Conservation (phyloP, 2,329 filamentous ascomycete species). For the Polychaeton citri region DNA sequence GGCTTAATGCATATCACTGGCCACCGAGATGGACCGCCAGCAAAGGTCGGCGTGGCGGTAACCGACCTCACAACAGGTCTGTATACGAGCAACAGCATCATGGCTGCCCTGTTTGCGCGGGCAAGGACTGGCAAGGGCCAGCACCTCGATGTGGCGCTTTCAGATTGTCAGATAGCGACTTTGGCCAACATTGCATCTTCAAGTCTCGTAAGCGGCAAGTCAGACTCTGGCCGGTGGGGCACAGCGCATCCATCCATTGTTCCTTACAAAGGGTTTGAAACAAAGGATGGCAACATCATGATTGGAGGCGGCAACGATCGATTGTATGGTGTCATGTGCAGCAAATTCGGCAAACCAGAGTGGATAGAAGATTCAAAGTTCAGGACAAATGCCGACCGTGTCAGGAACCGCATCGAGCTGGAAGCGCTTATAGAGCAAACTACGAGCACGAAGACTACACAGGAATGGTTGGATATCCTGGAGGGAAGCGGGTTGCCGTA, state of each 20-base stretch:
- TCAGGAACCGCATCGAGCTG: conserved; percentile 59
- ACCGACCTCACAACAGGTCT: conserved; percentile 91
- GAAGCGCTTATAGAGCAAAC: conserved; percentile 67
- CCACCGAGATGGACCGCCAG: conserved; percentile 70
- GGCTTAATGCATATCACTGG: conserved; percentile 98
- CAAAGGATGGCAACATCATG: conserved; percentile 48
- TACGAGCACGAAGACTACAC: conserved; percentile 64
- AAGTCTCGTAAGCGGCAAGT: conserved; percentile 73
- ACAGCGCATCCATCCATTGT: conserved; percentile 98
- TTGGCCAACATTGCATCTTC: conserved; percentile 93
- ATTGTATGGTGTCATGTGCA: conserved; percentile 47
- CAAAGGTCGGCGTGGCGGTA: conserved; percentile 94
- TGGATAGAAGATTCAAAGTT: conserved; percentile 46
- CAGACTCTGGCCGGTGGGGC: conserved; percentile 83
- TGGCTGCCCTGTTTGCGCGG: conserved; percentile 77
- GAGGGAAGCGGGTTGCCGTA: conserved; percentile 92
- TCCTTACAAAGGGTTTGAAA: conserved; percentile 73
- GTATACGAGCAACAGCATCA: conserved; percentile 89
- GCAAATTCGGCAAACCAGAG: conserved; percentile 43
- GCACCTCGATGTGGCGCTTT: conserved; percentile 81
- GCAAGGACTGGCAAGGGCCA: conserved; percentile 67
- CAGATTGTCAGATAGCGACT: conserved; percentile 89
- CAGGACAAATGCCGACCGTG: conserved; percentile 45
- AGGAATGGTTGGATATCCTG: conserved; percentile 74
- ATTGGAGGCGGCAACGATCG: conserved; percentile 52